phyloP scores from a whole-genome alignment of 179 eudicot genomes.

The Silene coronaria region DNA sequence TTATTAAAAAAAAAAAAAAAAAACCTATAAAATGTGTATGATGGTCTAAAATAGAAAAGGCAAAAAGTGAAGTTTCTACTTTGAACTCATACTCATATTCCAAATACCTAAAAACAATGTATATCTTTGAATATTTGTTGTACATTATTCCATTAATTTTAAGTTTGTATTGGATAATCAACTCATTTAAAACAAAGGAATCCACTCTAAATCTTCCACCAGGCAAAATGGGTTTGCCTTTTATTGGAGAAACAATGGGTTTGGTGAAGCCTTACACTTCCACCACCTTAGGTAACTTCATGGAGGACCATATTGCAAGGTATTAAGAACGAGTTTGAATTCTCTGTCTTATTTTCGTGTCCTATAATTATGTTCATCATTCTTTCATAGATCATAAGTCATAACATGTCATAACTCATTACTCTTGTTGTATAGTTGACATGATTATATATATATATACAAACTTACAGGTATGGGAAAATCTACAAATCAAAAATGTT shows the following conservation, averaged over 20 bases:
- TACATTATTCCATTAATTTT: conserved; percentile 41
- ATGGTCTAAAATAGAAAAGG: too few species aligned
- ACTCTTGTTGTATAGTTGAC: too few species aligned
- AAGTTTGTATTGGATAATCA: conserved; percentile 36
- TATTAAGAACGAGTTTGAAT: conserved; percentile 15
- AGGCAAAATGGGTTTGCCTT: conserved; percentile 83
- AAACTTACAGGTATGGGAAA: conserved; percentile 74
- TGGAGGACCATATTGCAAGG: conserved; percentile 88
- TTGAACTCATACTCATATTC: not conserved
- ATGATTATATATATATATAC: too few species aligned
- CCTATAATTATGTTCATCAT: too few species aligned
- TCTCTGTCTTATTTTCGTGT: too few species aligned
- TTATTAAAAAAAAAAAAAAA: too few species aligned
- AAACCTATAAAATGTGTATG: too few species aligned
- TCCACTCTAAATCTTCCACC: conserved; percentile 66
- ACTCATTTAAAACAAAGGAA: conserved; percentile 34
- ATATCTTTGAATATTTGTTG: conserved; percentile 55
- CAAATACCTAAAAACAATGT: conserved; percentile 34
- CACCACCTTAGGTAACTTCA: conserved; percentile 70
- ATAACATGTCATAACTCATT: too few species aligned
- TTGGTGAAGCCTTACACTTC: conserved; percentile 76
- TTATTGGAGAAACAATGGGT: conserved; percentile 83
- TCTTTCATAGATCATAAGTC: too few species aligned
- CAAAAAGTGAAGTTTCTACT: too few species aligned
- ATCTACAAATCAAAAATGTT: conserved; percentile 83